Base-by-base conservation (phyloP, 2,329 filamentous ascomycete genomes). In the Clathrospora elynae region DNA sequence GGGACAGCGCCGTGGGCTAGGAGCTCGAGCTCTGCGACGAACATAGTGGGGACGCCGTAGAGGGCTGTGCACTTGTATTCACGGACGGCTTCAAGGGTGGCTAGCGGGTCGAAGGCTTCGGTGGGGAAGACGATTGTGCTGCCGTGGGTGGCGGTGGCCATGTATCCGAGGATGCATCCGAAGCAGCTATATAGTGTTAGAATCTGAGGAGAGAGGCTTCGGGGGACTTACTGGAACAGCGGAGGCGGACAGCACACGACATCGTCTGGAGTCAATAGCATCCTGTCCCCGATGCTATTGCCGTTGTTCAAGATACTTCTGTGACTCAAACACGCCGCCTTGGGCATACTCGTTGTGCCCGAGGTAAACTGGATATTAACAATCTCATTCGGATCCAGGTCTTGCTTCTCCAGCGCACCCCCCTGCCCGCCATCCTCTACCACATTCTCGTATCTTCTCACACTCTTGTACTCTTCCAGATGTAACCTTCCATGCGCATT, bases 311-410 rank as follows among this genome's bases (percentile, higher is more conserved):
- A 78, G 52, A 97, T 92, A n/a, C 81, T 85, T 3, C 78, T 80
- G 72, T 97, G 92, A 0, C 82, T 85, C 20, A 99, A 79, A 74
- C 90, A 95, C 1, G 92, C 92, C 0, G 93, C 93, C 73, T 97
- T 97, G 14, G 91, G 92, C 61, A 81, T 78, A 1, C 88, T 88
- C 0, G 93, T 97, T 0, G 93, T 97, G n/a, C 92, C 93, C 0
- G 87, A 92, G 0, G 93, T 99, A 74, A 97, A 97, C 69, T 97
- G 92, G 53, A 97, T 96, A 66, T 96, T 97, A 55, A 95, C 85
- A 2, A 87, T 83, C 35, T 97, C 92, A 48, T 81, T 68, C 0
- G 83, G 76, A 11, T 75, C 55, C 1, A 86, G 75, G 0, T 73
- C 73, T 16, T 75, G 66, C 70, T 75, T 48, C 61, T 71, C 59